Conservation (phyloP, 805 yeast genomes). For the Lipomyces yamadae region DNA sequence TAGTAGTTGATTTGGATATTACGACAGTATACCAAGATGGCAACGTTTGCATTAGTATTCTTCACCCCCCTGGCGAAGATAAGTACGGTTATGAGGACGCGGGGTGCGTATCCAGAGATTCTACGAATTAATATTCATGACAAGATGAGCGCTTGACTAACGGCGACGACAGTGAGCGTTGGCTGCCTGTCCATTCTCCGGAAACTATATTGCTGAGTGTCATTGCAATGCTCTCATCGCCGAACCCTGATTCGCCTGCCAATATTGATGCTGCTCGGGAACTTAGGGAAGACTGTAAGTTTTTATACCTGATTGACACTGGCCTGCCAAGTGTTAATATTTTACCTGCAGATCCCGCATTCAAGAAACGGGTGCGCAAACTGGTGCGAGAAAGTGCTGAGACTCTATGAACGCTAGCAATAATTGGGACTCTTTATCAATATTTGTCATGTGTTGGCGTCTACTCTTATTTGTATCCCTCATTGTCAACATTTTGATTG, state of each 20-base stretch:
- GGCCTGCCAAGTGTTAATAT: background rate
- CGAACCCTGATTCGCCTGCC: constrained; percentile 91
- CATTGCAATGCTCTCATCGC: constrained; percentile 84
- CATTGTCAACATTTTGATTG: background rate
- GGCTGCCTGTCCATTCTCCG: constrained; percentile 91
- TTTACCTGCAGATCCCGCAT: constrained; percentile 45
- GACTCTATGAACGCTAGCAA: constrained; percentile 17
- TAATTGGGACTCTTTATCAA: background rate
- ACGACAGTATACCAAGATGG: constrained; percentile 80
- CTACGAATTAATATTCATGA: background rate
- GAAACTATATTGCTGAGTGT: constrained; percentile 85
- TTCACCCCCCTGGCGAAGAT: constrained; percentile 89
- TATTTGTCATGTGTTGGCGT: background rate
- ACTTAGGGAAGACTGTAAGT: constrained; percentile 65
- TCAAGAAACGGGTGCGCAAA: constrained; percentile 71
- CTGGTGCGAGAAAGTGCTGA: constrained; percentile 46
- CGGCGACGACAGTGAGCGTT: constrained; percentile 60
- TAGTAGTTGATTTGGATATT: constrained; percentile 1
- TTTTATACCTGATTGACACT: background rate
- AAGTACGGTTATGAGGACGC: constrained; percentile 85
- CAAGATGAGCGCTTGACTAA: constrained; percentile 3
- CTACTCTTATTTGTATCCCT: background rate
- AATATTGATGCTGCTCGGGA: constrained; percentile 93
- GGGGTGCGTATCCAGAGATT: constrained; percentile 43
- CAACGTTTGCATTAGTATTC: constrained; percentile 81